Conservation (phyloP, 306 rosid genomes). For the Glycine tomentella region DNA sequence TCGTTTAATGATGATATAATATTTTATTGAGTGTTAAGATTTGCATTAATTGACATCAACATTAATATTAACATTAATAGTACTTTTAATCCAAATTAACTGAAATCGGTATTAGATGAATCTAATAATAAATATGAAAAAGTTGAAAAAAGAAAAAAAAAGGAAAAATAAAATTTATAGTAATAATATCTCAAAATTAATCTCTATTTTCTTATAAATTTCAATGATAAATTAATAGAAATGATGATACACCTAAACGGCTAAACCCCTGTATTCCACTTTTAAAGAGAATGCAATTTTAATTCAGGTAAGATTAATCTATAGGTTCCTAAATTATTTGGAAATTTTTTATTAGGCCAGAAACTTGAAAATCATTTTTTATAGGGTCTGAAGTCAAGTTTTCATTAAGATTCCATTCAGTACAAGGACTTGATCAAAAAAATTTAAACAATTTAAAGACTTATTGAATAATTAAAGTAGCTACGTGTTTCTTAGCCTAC, state of each 20-base stretch:
- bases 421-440: no score
- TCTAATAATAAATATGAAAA: no score
- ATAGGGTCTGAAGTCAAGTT: no score
- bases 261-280: neutral
- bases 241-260: neutral
- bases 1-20: neutral
- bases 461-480: neutral
- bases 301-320: neutral
- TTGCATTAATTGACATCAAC: neutral
- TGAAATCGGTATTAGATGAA: no score
- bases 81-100: no score
- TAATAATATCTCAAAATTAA: slow-evolving; percentile 2
- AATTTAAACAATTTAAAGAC: neutral
- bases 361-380: no score
- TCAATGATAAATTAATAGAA: neutral
- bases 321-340: neutral
- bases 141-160: no score
- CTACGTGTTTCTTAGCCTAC: neutral
- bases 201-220: neutral
- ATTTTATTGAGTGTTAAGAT: neutral
- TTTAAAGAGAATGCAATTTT: neutral
- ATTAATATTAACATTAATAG: no score
- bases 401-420: no score
- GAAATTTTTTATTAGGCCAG: no score
- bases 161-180: neutral